Evolutionary conservation across 169 alveolate genomes (phyloP).

Genomic region (Cryptosporidium xiaoi): DNA sequence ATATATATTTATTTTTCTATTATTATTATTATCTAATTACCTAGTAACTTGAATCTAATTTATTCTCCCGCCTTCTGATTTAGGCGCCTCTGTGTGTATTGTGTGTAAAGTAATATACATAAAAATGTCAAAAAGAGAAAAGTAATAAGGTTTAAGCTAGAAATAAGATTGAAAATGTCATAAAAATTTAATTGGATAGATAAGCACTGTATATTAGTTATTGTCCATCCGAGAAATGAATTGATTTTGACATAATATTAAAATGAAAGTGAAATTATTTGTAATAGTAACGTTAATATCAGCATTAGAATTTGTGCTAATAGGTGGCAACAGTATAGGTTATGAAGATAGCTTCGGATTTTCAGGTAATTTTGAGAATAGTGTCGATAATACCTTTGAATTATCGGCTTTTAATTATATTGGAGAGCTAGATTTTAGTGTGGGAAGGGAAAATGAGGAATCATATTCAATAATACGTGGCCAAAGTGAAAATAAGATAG

Average conservation of each 20-base stretch:
- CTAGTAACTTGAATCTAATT: slow-evolving; percentile 7
- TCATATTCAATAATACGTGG: neutral
- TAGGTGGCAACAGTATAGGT: too few relatives aligned
- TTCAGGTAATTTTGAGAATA: too few relatives aligned
- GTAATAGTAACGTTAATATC: too few relatives aligned
- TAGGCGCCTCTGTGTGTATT: slow-evolving; percentile 26
- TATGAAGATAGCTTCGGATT: too few relatives aligned
- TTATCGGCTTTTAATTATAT: neutral
- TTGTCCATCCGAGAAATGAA: too few relatives aligned
- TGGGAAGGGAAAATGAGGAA: neutral
- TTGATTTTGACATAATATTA: too few relatives aligned
- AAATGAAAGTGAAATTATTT: too few relatives aligned
- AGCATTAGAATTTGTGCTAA: too few relatives aligned
- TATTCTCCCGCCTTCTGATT: neutral
- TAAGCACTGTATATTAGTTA: too few relatives aligned
- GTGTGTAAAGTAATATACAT: slow-evolving; percentile 19
- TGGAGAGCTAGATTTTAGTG: slow-evolving; percentile 16
- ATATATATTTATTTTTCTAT: too few relatives aligned
- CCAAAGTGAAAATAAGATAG: too few relatives aligned
- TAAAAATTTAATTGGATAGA: neutral
- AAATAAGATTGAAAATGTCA: neutral
- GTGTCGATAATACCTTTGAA: too few relatives aligned
- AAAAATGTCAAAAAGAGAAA: neutral
- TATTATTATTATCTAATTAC: neutral
- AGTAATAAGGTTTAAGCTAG: neutral